Conservation (phyloP, 306 rosid species). For the Lathyrus tuberosus region DNA sequence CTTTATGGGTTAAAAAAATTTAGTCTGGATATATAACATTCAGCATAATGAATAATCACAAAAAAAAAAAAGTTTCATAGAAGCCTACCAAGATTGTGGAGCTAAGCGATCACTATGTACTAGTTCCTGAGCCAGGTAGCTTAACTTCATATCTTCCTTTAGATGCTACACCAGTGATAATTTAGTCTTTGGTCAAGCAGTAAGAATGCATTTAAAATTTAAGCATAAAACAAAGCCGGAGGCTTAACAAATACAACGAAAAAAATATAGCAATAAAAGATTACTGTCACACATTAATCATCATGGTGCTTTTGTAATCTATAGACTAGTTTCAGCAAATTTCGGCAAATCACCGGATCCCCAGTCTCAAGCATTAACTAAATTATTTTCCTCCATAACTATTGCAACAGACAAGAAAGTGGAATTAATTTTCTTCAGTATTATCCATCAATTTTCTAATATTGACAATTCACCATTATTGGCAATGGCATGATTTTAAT, state of each 20-base stretch:
- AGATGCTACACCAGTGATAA: conserved; percentile 74
- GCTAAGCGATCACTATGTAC: conserved; percentile 90
- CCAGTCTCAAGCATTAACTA: conserved; percentile 25
- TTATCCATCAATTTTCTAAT: conserved; percentile 5
- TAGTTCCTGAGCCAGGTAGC: conserved; percentile 94
- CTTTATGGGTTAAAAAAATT: neutral
- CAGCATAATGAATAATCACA: conserved; percentile 25
- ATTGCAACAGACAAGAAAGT: conserved; percentile 17
- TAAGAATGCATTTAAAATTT: conserved; percentile 6
- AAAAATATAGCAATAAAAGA: neutral
- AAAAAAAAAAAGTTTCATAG: conserved; percentile 45
- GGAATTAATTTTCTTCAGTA: conserved; percentile 13
- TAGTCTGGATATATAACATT: conserved; percentile 8
- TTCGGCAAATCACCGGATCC: conserved; percentile 29
- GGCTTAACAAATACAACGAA: conserved; percentile 20
- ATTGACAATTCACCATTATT: conserved; percentile 7
- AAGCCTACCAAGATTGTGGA: conserved; percentile 91
- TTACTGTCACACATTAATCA: conserved; percentile 4
- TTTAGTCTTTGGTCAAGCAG: conserved; percentile 39
- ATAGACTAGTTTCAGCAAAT: conserved; percentile 23
- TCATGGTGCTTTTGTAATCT: conserved; percentile 20
- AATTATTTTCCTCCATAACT: conserved; percentile 5
- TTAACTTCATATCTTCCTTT: conserved; percentile 97
- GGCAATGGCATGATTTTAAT: neutral
- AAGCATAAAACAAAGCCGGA: conserved; percentile 25